phyloP scores from a whole-genome alignment of 176 grass and related monocot species.

The Tillandsia fasciculata region DNA sequence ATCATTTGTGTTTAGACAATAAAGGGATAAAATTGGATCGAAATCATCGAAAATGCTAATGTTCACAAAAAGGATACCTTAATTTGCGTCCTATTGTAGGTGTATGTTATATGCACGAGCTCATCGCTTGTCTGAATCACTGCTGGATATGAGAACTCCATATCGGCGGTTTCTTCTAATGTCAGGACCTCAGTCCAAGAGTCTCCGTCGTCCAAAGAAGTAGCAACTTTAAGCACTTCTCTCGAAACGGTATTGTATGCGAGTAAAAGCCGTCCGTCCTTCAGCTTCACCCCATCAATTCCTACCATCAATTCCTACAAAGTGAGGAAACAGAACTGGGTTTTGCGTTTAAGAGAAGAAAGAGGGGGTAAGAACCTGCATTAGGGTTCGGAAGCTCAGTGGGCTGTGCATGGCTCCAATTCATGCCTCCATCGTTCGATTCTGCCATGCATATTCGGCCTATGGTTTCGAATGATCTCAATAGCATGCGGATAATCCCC shows the following conservation, averaged over 20 bases:
- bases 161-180: slow-evolving; percentile 29
- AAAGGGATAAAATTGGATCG: neutral
- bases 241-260: slow-evolving; percentile 43
- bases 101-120: slow-evolving; percentile 44
- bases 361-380: slow-evolving; percentile 34
- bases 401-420: slow-evolving; percentile 49
- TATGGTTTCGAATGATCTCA: slow-evolving; percentile 66
- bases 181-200: slow-evolving; percentile 41
- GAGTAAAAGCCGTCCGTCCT: slow-evolving; percentile 40
- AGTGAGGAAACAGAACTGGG: neutral
- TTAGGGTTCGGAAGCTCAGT: slow-evolving; percentile 88
- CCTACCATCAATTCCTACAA: slow-evolving; percentile 3
- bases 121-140: slow-evolving; percentile 34
- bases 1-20: neutral
- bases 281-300: slow-evolving; percentile 48
- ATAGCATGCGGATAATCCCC: slow-evolving; percentile 55
- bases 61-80: slow-evolving; percentile 24
- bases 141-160: slow-evolving; percentile 59
- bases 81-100: slow-evolving; percentile 57
- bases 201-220: slow-evolving; percentile 42
- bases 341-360: neutral
- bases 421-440: slow-evolving; percentile 52
- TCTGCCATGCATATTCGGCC: slow-evolving; percentile 55
- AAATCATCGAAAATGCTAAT: neutral
- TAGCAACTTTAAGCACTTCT: slow-evolving; percentile 39